These are phyloP conservation scores for Gracilaria caudata DNA, from an alignment of 23 red algal species.

Conservation along the genomic window DNA sequence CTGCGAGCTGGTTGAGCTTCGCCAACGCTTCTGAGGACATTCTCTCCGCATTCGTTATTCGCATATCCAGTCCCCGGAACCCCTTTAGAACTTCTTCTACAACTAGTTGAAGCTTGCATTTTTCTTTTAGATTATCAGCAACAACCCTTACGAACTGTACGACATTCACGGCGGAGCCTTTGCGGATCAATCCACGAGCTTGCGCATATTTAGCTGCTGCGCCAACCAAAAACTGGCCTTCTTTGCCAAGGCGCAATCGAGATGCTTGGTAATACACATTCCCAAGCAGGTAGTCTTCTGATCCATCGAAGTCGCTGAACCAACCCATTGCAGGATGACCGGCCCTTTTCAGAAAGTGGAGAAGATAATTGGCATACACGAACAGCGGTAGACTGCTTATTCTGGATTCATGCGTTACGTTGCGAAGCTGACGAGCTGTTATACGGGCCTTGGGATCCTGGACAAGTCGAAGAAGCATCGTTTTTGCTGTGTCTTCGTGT, in stretches of 20 bases:
- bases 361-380: too few species aligned
- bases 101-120: background rate
- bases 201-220: background rate
- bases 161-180: background rate
- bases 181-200: background rate
- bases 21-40: background rate
- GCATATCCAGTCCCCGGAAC: background rate
- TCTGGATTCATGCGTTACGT: too few species aligned
- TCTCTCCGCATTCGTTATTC: background rate
- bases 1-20: background rate
- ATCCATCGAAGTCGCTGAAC: too few species aligned
- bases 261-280: background rate
- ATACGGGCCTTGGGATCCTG: too few species aligned
- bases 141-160: background rate
- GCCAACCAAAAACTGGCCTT: background rate
- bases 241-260: background rate
- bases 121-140: background rate
- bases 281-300: background rate
- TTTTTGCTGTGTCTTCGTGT: too few species aligned
- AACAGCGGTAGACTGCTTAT: too few species aligned
- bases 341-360: too few species aligned
- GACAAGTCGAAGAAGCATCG: too few species aligned
- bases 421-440: too few species aligned
- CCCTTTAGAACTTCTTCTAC: background rate
- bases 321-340: too few species aligned